These are phyloP conservation scores for Sinapis alba DNA, from an alignment of 441 rosid genomes.

Conservation along the genomic window DNA sequence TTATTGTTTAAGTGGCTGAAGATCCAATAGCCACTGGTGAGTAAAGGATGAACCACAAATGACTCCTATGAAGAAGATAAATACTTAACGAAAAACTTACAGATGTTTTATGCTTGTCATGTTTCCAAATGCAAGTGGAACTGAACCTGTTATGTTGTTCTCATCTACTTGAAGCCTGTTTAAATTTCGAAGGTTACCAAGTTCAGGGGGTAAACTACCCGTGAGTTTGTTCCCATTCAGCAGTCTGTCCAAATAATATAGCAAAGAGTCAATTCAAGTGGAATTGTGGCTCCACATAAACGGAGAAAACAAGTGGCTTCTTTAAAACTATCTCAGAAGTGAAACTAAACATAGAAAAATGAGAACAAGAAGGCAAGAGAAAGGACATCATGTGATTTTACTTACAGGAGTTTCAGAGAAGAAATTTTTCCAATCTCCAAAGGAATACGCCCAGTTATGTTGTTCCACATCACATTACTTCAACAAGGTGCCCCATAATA, in stretches of 20 bases:
- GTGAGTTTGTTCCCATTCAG: slow-evolving; percentile 83
- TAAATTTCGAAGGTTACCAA: slow-evolving; percentile 60
- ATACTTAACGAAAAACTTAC: slow-evolving; percentile 53
- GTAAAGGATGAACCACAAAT: slow-evolving; percentile 19
- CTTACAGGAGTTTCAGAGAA: slow-evolving; percentile 71
- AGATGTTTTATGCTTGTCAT: slow-evolving; percentile 62
- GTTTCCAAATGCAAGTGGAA: slow-evolving; percentile 74
- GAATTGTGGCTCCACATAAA: background rate
- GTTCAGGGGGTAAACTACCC: slow-evolving; percentile 82
- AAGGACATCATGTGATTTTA: slow-evolving; percentile 9
- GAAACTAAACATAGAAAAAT: background rate
- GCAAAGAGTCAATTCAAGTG: background rate
- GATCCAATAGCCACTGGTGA: slow-evolving; percentile 9
- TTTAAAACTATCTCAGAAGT: slow-evolving; percentile 1
- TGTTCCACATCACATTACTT: slow-evolving; percentile 96
- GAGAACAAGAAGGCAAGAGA: slow-evolving; percentile 4
- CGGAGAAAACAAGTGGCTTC: background rate
- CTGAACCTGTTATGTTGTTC: slow-evolving; percentile 73
- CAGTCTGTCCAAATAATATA: slow-evolving; percentile 53
- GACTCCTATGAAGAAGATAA: slow-evolving; percentile 24
- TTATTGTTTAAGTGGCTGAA: slow-evolving; percentile 92
- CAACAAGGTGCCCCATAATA: slow-evolving; percentile 12
- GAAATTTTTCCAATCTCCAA: slow-evolving; percentile 76
- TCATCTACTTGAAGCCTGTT: slow-evolving; percentile 77
- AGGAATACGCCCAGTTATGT: slow-evolving; percentile 74